phyloP scores from a whole-genome alignment of 768 basidiomycete genomes.

The Russula earlei region DNA sequence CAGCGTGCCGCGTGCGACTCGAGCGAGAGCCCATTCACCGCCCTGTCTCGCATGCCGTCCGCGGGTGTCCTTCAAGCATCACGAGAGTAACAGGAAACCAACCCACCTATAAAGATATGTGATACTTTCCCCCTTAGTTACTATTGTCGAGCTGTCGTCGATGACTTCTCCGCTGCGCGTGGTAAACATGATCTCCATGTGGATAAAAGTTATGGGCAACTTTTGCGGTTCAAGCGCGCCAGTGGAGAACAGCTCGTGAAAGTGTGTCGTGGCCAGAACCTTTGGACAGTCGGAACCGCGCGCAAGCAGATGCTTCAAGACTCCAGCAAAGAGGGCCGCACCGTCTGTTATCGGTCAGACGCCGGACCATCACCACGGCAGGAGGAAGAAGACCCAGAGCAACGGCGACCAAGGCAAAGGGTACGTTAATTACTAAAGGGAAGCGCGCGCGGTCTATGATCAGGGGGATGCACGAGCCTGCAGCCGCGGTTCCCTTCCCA shows the following conservation, averaged over 20 bases:
- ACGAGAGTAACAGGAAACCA: background rate
- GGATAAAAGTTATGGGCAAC: constrained; percentile 63
- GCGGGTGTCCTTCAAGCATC: background rate
- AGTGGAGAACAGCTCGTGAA: constrained; percentile 80
- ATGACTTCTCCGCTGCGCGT: constrained; percentile 38
- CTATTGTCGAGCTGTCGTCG: constrained; percentile 21
- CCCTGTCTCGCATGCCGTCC: constrained; percentile 33
- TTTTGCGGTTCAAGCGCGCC: constrained; percentile 46
- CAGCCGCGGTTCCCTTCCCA: constrained; percentile 82
- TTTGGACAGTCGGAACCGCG: constrained; percentile 68
- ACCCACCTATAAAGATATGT: constrained; percentile 83
- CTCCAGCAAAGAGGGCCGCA: constrained; percentile 85
- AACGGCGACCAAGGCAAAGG: background rate
- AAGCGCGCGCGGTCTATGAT: constrained; percentile 18
- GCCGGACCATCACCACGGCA: background rate
- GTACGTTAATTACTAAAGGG: background rate
- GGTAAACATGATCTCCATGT: constrained; percentile 85
- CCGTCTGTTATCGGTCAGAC: constrained; percentile 50
- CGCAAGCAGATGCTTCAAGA: constrained; percentile 63
- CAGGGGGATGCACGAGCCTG: constrained; percentile 47
- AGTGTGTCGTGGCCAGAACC: constrained; percentile 80
- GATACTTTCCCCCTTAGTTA: constrained; percentile 47
- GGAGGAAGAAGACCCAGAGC: background rate
- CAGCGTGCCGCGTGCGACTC: constrained; percentile 82
- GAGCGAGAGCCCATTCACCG: constrained; percentile 60